Conservation (phyloP, 148 eudicot genomes). For the Oxyria digyna region DNA sequence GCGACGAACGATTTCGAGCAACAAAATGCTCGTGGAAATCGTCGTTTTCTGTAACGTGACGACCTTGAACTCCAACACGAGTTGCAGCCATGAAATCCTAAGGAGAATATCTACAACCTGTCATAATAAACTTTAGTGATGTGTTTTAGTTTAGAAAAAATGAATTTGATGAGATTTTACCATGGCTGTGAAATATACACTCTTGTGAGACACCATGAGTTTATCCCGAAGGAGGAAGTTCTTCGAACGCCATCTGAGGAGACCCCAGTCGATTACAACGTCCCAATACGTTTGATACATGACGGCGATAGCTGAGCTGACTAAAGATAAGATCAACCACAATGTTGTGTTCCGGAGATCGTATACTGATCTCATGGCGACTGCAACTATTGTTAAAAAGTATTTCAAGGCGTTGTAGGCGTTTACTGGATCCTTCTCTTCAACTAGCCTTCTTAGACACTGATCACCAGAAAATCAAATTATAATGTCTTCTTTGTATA, state of each 20-base stretch:
- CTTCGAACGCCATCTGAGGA: constrained; percentile 14
- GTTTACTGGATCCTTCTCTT: constrained; percentile 39
- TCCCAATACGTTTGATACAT: constrained; percentile 26
- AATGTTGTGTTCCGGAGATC: constrained; percentile 11
- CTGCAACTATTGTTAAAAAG: constrained; percentile 19
- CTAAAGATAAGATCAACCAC: constrained; percentile 14
- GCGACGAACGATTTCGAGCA: constrained; percentile 46
- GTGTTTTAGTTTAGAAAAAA: neutral
- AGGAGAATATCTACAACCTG: constrained; percentile 36
- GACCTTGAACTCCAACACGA: constrained; percentile 29
- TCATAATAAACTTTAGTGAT: neutral
- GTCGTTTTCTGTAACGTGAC: constrained; percentile 21
- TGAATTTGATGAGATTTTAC: constrained; percentile 13
- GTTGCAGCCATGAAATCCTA: constrained; percentile 47
- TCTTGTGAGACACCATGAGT: constrained; percentile 20
- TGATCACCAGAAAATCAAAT: constrained; percentile 11
- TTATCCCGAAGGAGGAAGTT: constrained; percentile 27
- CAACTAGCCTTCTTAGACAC: constrained; percentile 66
- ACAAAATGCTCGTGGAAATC: constrained; percentile 26
- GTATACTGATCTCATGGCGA: constrained; percentile 18
- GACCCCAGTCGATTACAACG: constrained; percentile 26
- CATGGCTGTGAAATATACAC: constrained; percentile 25
- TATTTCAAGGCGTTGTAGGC: constrained; percentile 49
- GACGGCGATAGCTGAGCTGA: constrained; percentile 16
- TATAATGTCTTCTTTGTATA: too few relatives aligned